Percentiles rank a stretch among this genome's conserved stretches.
Evolutionary conservation across 768 basidiomycete genomes (phyloP).

Genomic region (Pisolithus tinctorius): DNA sequence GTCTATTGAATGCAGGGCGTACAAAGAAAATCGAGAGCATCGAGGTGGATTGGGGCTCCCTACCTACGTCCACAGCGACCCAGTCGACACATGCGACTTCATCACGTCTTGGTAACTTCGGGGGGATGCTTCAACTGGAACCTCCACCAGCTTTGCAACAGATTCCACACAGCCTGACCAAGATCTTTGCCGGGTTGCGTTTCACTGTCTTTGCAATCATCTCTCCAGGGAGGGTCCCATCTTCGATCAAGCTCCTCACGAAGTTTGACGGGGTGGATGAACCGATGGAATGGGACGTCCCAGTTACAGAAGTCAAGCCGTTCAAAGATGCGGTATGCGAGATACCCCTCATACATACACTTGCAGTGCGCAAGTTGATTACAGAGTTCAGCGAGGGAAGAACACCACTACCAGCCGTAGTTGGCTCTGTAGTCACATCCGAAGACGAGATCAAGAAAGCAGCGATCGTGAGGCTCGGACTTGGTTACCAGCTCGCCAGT

Average conservation of each 20-base stretch:
- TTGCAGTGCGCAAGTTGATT: constrained; percentile 51
- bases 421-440: constrained; percentile 18
- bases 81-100: neutral
- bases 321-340: constrained; percentile 13
- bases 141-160: constrained; percentile 30
- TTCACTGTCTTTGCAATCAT: constrained; percentile 30
- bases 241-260: constrained; percentile 19
- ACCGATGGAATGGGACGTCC: constrained; percentile 11
- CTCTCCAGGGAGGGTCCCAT: constrained; percentile 17
- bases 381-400: constrained; percentile 38
- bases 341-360: constrained; percentile 40
- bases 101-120: constrained; percentile 4
- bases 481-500: constrained; percentile 46
- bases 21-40: constrained; percentile 40
- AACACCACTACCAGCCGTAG: constrained; percentile 21
- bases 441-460: constrained; percentile 34
- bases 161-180: constrained; percentile 24
- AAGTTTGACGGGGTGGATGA: constrained; percentile 21
- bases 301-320: constrained; percentile 20
- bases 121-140: constrained; percentile 19
- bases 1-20: constrained; percentile 45
- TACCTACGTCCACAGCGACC: neutral
- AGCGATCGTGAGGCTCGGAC: constrained; percentile 43
- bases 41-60: constrained; percentile 42
- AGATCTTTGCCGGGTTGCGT: constrained; percentile 29